phyloP scores from a whole-genome alignment of 2,329 filamentous ascomycete genomes.

The Stagonosporopsis cucurbitacearum region DNA sequence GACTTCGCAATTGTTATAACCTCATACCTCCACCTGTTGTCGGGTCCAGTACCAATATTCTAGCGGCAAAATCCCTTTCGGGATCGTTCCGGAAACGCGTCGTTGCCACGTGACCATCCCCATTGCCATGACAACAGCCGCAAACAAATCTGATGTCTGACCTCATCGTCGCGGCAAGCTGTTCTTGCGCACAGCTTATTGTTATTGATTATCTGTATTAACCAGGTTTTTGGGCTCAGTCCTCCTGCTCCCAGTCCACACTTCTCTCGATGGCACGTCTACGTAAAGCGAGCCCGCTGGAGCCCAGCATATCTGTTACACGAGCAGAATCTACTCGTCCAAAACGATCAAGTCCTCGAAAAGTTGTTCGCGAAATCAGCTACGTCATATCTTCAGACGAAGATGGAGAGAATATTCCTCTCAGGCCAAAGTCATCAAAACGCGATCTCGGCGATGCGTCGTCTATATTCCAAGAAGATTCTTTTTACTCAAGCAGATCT shows the following conservation, averaged over 20 bases:
- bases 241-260: neutral
- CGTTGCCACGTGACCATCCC: constrained; percentile 1
- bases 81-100: too few species aligned
- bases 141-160: constrained; percentile 11
- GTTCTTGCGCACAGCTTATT: constrained; percentile 1
- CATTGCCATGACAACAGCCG: constrained; percentile 9
- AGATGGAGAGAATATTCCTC: constrained; percentile 31
- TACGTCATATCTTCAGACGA: constrained; percentile 34
- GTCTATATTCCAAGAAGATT: constrained; percentile 31
- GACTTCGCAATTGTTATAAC: too few species aligned
- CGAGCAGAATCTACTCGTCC: constrained; percentile 25
- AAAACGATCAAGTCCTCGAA: constrained; percentile 39
- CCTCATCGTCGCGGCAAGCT: constrained; percentile 17
- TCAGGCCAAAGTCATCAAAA: constrained; percentile 36
- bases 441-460: constrained; percentile 33
- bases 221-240: too few species aligned
- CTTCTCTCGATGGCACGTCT: constrained; percentile 42
- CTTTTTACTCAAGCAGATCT: constrained; percentile 32
- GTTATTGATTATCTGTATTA: neutral
- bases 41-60: too few species aligned
- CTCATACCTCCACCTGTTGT: too few species aligned
- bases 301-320: constrained; percentile 28
- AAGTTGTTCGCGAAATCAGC: constrained; percentile 30
- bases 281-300: constrained; percentile 40
- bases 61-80: too few species aligned